Evolutionary conservation across 2,329 filamentous ascomycete genomes (phyloP), one percentile per base, ranked within the genome.

Genomic region (Metarhizium robertsii): DNA sequence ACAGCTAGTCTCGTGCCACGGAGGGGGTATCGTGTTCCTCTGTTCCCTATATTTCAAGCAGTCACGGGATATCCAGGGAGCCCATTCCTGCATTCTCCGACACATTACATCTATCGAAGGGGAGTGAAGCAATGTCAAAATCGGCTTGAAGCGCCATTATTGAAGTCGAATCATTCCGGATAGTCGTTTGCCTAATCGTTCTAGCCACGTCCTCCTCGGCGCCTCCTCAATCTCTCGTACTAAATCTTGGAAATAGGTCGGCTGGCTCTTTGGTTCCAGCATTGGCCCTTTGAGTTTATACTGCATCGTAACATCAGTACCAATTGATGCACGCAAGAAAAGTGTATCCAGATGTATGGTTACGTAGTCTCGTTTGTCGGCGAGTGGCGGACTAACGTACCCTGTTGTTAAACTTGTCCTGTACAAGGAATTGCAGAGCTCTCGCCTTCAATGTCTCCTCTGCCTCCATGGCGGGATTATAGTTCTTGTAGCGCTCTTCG

Each of bases 201-300:
- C 73, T 25, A 80, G 64, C 71, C 76, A 83, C 7, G 76, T 77
- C 56, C 84, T 71, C 45, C 72, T 78, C 2, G 84, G 85, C 3
- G 81, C 84, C 61, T 80, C 80, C 40, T 86, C 80, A 29, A 88
- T 75, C 66, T 88, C 85, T 53, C 71, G 73, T 1, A 86, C 66
- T 34, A 88, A 67, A 60, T 85, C 79, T 20, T 73, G 67, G 64
- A 85, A 88, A 66, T 88, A 85, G 0, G 77, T 79, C 42, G 84
- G 84, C 60, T 86, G 82, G 63, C 81, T 84, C 65, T 75, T 76
- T 14, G 85, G 84, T 53, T 74, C 69, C 56, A 86, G 69, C 47
- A 86, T 69, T 4, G 69, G 69, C 45, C 78, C 76, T n/a, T 69
- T 75, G 34, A 73, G 65, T 57, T 70, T 69, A 54, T 71, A 73